Evolutionary conservation across 805 yeast genomes (phyloP), one percentile per base, ranked within the genome.

Genomic region (Candida vartiovaarae): DNA sequence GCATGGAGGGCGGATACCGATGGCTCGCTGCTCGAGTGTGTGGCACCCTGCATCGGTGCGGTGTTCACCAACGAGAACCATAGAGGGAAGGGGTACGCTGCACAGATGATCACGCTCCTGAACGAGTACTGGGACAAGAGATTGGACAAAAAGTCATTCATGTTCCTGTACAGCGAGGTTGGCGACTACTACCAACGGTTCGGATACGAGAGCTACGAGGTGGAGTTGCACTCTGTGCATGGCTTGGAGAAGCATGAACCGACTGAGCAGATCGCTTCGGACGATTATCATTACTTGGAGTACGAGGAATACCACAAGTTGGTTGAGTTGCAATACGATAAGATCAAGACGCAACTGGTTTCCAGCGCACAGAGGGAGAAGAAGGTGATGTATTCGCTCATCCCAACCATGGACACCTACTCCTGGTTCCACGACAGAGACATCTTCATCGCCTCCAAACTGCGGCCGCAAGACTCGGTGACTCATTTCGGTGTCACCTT

Each of bases 91-190:
- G 83, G 84, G 3, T 78, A 76, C 53, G 84, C 84, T 0, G 59
- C 59, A 6, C 42, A 45, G 27, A 71, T 81, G 81, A 62, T 81
- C 36, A 38, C 43, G 25, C 36, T 45, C 35, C 51, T 76, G 32
- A 62, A 66, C 42, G 50, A 60, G 5, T 57, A 56, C 38, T 63
- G 64, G 45, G 72, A 64, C 25, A 48, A 61, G 3, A 59, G 59
- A 27, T 60, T 68, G 30, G 50, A 60, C 39, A 50, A 55, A 8
- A 56, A 63, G 23, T 47, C 60, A 24, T 57, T 72, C 11, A 60
- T 71, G 32, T 66, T 68, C 34, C 68, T 87, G 41, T 86, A 85
- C 70, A 82, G 91, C 48, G 93, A 82, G 39, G 77, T 84, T 23
- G 91, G 84, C 11, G 72, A 70, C 30, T 85, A 73, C 52, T 88